Percentiles rank a stretch among this genome's conserved stretches.
These are phyloP conservation scores for Linderina pennispora DNA, from an alignment of 192 early-diverging fungal genomes.

Conservation along the genomic window DNA sequence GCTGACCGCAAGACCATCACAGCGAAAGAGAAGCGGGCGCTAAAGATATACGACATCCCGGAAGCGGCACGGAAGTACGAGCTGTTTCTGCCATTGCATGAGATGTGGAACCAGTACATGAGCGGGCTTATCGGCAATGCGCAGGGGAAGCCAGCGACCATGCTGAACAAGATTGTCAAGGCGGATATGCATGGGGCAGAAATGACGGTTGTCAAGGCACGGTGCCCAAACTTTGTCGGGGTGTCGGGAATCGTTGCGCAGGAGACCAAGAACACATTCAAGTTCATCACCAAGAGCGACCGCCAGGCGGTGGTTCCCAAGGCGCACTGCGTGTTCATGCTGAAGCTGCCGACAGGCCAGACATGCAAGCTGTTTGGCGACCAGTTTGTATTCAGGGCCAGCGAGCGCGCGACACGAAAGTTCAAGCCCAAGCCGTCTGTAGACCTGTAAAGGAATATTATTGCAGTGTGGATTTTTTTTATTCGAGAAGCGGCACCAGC, in stretches of 20 bases:
- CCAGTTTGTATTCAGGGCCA: constrained; percentile 66
- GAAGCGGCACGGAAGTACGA: constrained; percentile 45
- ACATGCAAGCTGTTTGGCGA: constrained; percentile 68
- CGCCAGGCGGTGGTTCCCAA: constrained; percentile 68
- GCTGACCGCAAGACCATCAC: constrained; percentile 53
- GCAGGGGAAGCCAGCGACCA: constrained; percentile 2
- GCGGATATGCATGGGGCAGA: constrained; percentile 85
- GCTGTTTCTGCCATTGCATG: constrained; percentile 65
- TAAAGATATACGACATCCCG: constrained; percentile 63
- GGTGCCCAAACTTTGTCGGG: constrained; percentile 74
- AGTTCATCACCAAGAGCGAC: constrained; percentile 65
- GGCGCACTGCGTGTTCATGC: constrained; percentile 50
- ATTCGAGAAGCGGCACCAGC: constrained; percentile 7
- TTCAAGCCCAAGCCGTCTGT: constrained; percentile 39
- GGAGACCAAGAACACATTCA: constrained; percentile 85
- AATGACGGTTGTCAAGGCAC: constrained; percentile 66
- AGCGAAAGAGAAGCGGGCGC: constrained; percentile 49
- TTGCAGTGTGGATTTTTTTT: too few relatives aligned
- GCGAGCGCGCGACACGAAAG: constrained; percentile 60
- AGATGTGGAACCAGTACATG: constrained; percentile 76
- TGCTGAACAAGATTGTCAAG: constrained; percentile 42
- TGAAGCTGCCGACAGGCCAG: constrained; percentile 26
- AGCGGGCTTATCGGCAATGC: constrained; percentile 50
- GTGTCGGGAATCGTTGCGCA: constrained; percentile 75
- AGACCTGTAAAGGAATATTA: constrained; percentile 8